Evolutionary conservation across 1,284 basidiomycete genomes (phyloP), one percentile per base, ranked within the genome.

Genomic region (Cryptococcus jaspeensis): DNA sequence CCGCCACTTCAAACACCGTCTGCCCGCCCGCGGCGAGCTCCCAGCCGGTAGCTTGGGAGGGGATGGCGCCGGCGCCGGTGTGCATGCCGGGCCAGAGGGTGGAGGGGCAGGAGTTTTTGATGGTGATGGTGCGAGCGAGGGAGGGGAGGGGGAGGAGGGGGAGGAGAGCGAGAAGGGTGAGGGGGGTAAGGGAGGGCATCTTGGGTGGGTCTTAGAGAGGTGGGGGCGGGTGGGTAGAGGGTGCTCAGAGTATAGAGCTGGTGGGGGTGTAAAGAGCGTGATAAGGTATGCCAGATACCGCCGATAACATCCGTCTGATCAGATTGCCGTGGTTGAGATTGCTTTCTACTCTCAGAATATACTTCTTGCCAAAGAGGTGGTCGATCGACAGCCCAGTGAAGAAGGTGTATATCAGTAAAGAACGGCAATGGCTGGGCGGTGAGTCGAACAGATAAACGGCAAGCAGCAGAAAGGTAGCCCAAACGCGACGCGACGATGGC

Each of bases 1-100:
- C 61, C 2, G 50, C 18, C 4, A 71, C 69, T 16, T 59, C n/a
- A 40, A 71, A 64, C 4, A 16, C 23, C 2, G 51, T 61, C 15
- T 39, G 16, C 3, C 37, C 22, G 2, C 61, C 61, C 3, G 61
- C n/a, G 5, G 37, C n/a, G 7, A 66, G 42, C 40, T 65, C 62
- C 67, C 67, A 69, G 11, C 63, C 65, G 3, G 63, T 66, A 3
- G 55, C 55, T n/a, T 70, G 69, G 23, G 37, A n/a, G 11, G 66
- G 66, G 13, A 45, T 39, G 11, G 42, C 35, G 11, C 52, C 49
- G 12, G 40, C 48, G 28, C 50, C 53, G 5, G 65, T 62, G 55
- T 55, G 50, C 44, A 69, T 53, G 0, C 53, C 64, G 6, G 69
- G 68, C 68, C 68, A 71, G 39, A 70, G 49, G 7, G 69, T 66